Evolutionary conservation across 2,329 filamentous ascomycete genomes (phyloP).

Genomic region (Aspergillus tubingensis): DNA sequence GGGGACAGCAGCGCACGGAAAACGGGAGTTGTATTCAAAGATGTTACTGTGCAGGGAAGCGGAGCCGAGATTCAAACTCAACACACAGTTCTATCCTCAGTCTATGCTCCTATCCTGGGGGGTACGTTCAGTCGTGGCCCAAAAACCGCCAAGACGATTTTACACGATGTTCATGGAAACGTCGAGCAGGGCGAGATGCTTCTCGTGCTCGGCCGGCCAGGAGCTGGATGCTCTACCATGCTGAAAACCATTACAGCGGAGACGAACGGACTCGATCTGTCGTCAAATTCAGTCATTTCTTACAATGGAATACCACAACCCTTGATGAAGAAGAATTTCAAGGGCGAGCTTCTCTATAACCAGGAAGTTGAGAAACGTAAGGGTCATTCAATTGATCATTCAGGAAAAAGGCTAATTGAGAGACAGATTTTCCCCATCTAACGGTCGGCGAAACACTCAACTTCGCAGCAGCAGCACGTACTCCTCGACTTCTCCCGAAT

Average conservation of each 20-base stretch:
- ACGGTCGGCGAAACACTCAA: slow-evolving; percentile 59
- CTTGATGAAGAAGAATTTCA: slow-evolving; percentile 68
- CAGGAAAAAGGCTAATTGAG: not conserved
- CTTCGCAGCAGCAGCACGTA: slow-evolving; percentile 57
- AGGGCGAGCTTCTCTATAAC: slow-evolving; percentile 43
- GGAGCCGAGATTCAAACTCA: slow-evolving; percentile 69
- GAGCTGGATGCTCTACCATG: slow-evolving; percentile 70
- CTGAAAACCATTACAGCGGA: slow-evolving; percentile 82
- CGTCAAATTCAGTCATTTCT: slow-evolving; percentile 71
- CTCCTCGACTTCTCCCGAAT: slow-evolving; percentile 45
- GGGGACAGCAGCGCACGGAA: slow-evolving; percentile 55
- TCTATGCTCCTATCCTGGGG: slow-evolving; percentile 60
- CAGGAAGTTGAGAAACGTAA: slow-evolving; percentile 45
- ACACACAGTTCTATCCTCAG: slow-evolving; percentile 62
- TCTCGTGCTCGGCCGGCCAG: slow-evolving; percentile 44
- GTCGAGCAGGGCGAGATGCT: slow-evolving; percentile 52
- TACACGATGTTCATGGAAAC: slow-evolving; percentile 56
- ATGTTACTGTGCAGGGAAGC: slow-evolving; percentile 67
- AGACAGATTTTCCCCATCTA: slow-evolving; percentile 54
- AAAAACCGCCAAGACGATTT: slow-evolving; percentile 56
- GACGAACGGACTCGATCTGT: slow-evolving; percentile 74
- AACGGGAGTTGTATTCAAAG: slow-evolving; percentile 65
- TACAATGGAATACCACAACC: slow-evolving; percentile 68
- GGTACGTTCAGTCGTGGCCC: slow-evolving; percentile 46
- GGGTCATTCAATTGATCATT: not conserved